Evolutionary conservation across 2,329 filamentous ascomycete genomes (phyloP), one percentile per base, ranked within the genome.

Genomic region (Colletotrichum destructivum): DNA sequence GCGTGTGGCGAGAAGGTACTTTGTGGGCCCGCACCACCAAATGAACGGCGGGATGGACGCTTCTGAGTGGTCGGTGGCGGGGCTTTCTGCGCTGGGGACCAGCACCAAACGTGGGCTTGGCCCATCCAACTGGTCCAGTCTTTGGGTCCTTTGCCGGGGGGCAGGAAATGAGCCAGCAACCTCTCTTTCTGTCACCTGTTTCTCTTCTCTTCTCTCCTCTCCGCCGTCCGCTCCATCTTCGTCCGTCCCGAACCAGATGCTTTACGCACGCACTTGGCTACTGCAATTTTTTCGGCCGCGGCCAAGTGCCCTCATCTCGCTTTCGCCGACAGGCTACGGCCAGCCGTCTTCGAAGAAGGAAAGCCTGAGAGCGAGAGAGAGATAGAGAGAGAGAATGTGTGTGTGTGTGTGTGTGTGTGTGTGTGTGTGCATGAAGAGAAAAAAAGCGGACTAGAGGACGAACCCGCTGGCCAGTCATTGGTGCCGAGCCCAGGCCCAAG

Each of bases 401-500:
- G 31, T 31, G 31, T 31, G 31, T 9, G 31, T 31, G 31, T 35
- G 31, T 35, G 31, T 35, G 31, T 35, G 31, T 35, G 31, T 35
- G 31, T 35, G 31, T 11, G 2, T 35, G 31, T 35, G 31, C 31
- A 35, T 35, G 8, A 35, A 11, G 8, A 11, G 8, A 35, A 35
- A 35, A 31, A 35, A 13, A 55, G 15, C 11, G 49, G 49, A 26
- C 26, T 18, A 38, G 31, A 15, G n/a, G 54, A 23, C 54, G 15
- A 52, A 52, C 16, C 66, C 47, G 38, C 38, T 66, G 66, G 46
- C 26, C 66, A 69, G 44, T 54, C 47, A 23, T 2, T 59, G 44
- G 57, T 51, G 64, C 69, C 64, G 6, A 68, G 64, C 64, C 52
- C 46, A 70, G 52, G 46, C 26, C 68, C 56, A 71, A 71, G 63